These are phyloP conservation scores for Coniochaeta ligniaria DNA, from an alignment of 2,329 filamentous ascomycete genomes.

Conservation along the genomic window DNA sequence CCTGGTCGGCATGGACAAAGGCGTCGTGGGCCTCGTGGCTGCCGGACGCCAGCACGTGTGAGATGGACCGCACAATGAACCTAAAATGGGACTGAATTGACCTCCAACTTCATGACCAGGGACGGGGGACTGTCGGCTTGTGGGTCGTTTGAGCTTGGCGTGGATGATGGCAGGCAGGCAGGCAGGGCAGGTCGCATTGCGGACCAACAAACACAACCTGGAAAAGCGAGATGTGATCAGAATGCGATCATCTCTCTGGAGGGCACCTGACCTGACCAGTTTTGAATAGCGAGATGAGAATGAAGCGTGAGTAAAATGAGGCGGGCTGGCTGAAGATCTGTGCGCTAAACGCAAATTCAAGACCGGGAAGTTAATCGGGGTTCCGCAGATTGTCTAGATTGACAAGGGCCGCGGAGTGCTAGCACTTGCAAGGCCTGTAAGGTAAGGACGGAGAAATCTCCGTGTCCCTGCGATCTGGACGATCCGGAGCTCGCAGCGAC, in stretches of 20 bases:
- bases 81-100: no score
- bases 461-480: background rate
- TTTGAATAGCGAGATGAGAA: background rate
- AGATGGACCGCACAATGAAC: no score
- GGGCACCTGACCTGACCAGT: background rate
- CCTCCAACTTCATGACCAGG: no score
- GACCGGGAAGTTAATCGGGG: background rate
- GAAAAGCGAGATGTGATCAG: background rate
- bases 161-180: background rate
- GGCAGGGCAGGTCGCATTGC: background rate
- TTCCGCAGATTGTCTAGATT: background rate
- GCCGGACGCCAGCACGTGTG: no score
- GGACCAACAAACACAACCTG: no score
- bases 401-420: background rate
- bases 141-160: background rate
- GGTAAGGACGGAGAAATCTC: background rate
- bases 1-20: no score
- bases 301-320: background rate
- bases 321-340: background rate
- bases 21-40: no score
- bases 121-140: background rate
- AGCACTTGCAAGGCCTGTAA: no score
- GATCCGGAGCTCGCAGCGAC: background rate
- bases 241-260: background rate
- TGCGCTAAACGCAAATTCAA: background rate